phyloP scores from a whole-genome alignment of 768 basidiomycete genomes.

The Podaxis sp. region DNA sequence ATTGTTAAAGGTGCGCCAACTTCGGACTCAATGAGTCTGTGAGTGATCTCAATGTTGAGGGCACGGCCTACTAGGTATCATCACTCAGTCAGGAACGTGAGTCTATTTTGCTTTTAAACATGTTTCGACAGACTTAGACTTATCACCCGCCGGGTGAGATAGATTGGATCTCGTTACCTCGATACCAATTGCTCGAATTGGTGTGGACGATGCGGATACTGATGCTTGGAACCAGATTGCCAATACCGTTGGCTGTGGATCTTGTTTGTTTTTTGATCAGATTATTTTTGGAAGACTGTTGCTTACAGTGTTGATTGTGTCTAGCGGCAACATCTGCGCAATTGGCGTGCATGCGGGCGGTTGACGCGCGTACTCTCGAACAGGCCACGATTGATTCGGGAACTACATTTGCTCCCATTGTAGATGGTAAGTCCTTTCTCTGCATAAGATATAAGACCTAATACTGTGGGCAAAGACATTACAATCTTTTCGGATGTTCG shows the following conservation, averaged over 20 bases:
- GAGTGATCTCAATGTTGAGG: neutral
- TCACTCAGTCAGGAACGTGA: slow-evolving; percentile 35
- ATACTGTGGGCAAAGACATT: slow-evolving; percentile 22
- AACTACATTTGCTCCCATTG: slow-evolving; percentile 25
- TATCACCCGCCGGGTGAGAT: slow-evolving; percentile 5
- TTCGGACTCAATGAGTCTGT: slow-evolving; percentile 6
- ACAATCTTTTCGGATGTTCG: slow-evolving; percentile 31
- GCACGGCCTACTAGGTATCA: slow-evolving; percentile 22
- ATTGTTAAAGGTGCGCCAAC: slow-evolving; percentile 23
- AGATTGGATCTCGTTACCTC: slow-evolving; percentile 10
- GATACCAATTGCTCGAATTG: neutral
- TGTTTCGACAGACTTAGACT: neutral
- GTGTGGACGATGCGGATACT: slow-evolving; percentile 16
- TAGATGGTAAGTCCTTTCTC: slow-evolving; percentile 26
- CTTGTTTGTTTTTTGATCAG: slow-evolving; percentile 18
- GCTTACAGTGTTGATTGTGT: neutral
- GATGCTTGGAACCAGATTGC: slow-evolving; percentile 32
- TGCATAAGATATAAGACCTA: neutral
- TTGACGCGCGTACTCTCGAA: slow-evolving; percentile 30
- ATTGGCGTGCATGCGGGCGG: slow-evolving; percentile 33
- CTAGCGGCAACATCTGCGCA: slow-evolving; percentile 26
- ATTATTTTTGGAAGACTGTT: neutral
- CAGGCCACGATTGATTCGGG: slow-evolving; percentile 29
- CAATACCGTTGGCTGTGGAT: slow-evolving; percentile 31
- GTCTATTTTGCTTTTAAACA: slow-evolving; percentile 1